phyloP scores from a whole-genome alignment of 176 grass and related monocot genomes.

The Oryza brachyantha region DNA sequence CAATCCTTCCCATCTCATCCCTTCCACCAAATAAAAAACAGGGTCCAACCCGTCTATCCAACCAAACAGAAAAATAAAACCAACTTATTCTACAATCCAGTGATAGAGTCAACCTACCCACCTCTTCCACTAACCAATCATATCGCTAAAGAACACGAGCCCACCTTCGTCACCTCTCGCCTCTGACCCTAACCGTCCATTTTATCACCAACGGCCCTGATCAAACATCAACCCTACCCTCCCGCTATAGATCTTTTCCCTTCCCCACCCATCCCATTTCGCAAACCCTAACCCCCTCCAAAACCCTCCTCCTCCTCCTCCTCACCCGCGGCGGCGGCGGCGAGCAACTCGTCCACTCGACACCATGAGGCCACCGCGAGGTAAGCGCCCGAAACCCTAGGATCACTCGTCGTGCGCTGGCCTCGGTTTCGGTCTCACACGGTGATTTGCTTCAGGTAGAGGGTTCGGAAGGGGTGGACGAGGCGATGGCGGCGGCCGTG shows the following conservation, averaged over 20 bases:
- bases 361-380: conserved; percentile 55
- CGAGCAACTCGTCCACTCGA: not conserved
- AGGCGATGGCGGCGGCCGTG: conserved; percentile 28
- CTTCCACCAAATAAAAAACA: too few species aligned
- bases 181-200: conserved; percentile 24
- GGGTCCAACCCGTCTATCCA: too few species aligned
- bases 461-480: conserved; percentile 36
- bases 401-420: not conserved
- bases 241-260: conserved; percentile 15
- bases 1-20: too few species aligned
- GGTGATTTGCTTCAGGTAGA: not conserved
- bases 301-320: conserved; percentile 48
- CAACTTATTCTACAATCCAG: too few species aligned
- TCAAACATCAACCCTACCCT: conserved; percentile 19
- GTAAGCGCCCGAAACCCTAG: too few species aligned
- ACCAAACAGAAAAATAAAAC: too few species aligned
- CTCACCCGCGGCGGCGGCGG: conserved; percentile 22
- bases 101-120: too few species aligned
- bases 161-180: too few species aligned
- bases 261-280: too few species aligned
- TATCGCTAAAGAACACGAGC: too few species aligned
- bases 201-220: conserved; percentile 12
- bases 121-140: too few species aligned
- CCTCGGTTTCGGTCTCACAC: not conserved
- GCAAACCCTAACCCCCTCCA: conserved; percentile 18